Percentiles rank a stretch among this genome's conserved stretches.
Evolutionary conservation across 345 rosid genomes (phyloP).

Genomic region (Populus davidiana): DNA sequence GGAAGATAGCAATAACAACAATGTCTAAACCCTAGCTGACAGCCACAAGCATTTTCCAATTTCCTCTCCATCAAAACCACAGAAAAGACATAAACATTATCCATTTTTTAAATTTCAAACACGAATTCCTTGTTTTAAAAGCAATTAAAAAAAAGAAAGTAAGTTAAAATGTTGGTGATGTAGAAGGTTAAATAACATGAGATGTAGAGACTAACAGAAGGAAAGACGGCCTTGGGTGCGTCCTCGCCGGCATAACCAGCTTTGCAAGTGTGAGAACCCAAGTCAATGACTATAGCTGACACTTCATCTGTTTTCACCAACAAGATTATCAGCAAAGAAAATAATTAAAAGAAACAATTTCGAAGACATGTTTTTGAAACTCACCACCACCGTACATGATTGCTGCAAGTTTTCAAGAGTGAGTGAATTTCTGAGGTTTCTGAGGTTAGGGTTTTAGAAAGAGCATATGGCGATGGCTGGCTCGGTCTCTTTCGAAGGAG

Average conservation of each 20-base stretch:
- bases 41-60: background rate
- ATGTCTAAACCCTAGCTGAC: background rate
- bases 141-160: background rate
- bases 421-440: background rate
- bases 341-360: background rate
- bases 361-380: conserved; percentile 14
- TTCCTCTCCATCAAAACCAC: background rate
- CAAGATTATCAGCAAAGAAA: background rate
- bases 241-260: conserved; percentile 99
- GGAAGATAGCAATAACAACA: background rate
- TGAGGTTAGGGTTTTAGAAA: conserved; percentile 10
- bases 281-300: conserved; percentile 94
- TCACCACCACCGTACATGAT: conserved; percentile 96
- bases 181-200: background rate
- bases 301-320: conserved; percentile 70
- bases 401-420: conserved; percentile 10
- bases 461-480: background rate
- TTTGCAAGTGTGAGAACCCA: conserved; percentile 97
- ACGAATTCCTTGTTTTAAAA: background rate
- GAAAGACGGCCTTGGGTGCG: conserved; percentile 98
- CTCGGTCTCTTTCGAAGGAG: background rate
- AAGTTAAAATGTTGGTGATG: background rate
- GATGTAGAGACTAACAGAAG: conserved; percentile 59
- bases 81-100: too few species aligned
- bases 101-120: background rate